Percentiles rank a stretch among this genome's conserved stretches.
These are phyloP conservation scores for Phialophora expanda DNA, from an alignment of 2,329 filamentous ascomycete genomes.

Conservation along the genomic window DNA sequence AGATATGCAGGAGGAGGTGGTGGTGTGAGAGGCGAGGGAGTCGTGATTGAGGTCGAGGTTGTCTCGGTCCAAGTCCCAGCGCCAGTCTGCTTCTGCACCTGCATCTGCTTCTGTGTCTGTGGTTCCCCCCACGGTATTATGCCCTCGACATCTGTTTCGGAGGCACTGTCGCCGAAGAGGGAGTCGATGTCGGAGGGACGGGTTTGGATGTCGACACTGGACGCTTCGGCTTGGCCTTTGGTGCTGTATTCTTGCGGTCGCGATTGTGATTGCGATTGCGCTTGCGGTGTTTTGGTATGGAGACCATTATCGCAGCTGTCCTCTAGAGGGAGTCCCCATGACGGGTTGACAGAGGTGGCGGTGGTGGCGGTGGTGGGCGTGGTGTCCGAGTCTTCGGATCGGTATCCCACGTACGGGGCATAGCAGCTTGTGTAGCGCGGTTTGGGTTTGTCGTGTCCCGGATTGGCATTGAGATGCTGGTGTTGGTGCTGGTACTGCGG, in stretches of 20 bases:
- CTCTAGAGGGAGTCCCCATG: neutral
- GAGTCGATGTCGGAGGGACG: slow-evolving; percentile 16
- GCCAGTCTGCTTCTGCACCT: no score
- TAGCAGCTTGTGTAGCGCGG: neutral
- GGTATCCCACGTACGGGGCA: neutral
- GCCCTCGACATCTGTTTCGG: neutral
- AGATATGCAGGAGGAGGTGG: no score
- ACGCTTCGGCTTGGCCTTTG: neutral
- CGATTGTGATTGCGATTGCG: neutral
- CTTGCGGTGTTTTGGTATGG: neutral
- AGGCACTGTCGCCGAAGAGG: slow-evolving; percentile 16
- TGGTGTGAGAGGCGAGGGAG: no score
- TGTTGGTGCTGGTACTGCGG: neutral
- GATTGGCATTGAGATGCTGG: no score
- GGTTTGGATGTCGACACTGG: neutral
- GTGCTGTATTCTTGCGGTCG: neutral
- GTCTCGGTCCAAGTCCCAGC: neutral
- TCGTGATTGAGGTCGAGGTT: neutral
- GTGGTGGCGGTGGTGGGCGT: neutral
- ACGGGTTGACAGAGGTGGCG: neutral
- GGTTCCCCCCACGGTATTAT: neutral
- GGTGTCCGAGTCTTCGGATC: neutral
- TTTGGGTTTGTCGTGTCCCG: neutral
- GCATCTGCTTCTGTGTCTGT: neutral
- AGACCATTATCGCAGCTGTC: neutral